phyloP scores from a whole-genome alignment of 257 asterid genomes.

The Anisodus tanguticus region DNA sequence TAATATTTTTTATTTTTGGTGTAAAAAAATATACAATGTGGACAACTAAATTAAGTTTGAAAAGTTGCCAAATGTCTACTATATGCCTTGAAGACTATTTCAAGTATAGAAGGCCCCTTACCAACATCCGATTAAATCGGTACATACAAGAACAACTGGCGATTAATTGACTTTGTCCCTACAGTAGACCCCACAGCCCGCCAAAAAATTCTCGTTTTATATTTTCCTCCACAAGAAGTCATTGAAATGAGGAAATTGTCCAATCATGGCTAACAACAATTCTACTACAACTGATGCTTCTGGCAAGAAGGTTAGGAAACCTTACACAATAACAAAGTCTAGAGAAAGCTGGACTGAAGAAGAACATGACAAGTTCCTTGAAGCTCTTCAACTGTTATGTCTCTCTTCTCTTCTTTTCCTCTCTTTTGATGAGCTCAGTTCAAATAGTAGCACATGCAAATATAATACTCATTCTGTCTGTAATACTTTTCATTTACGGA shows the following conservation, averaged over 20 bases:
- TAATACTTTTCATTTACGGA: too few species aligned
- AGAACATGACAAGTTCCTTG: conserved; percentile 90
- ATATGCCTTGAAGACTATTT: neutral
- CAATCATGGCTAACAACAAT: conserved; percentile 34
- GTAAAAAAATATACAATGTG: too few species aligned
- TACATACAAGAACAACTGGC: neutral
- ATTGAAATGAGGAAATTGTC: conserved; percentile 13
- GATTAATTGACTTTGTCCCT: conserved; percentile 34
- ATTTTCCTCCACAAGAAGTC: too few species aligned
- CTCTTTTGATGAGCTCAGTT: neutral
- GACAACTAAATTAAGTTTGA: neutral
- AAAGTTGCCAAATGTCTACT: neutral
- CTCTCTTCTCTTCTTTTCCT: neutral
- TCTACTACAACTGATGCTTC: conserved; percentile 39
- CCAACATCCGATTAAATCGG: conserved; percentile 26
- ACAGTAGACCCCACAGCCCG: conserved; percentile 14
- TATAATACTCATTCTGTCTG: too few species aligned
- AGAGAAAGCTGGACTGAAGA: conserved; percentile 93
- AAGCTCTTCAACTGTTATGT: conserved; percentile 86
- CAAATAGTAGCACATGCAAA: too few species aligned
- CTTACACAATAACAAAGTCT: conserved; percentile 88
- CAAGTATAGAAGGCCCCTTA: too few species aligned
- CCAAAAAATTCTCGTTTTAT: neutral
- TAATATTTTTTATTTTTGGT: too few species aligned
- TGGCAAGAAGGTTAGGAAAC: conserved; percentile 73